Base-by-base conservation (phyloP, 306 rosid genomes). In the Dryas alaskensis region DNA sequence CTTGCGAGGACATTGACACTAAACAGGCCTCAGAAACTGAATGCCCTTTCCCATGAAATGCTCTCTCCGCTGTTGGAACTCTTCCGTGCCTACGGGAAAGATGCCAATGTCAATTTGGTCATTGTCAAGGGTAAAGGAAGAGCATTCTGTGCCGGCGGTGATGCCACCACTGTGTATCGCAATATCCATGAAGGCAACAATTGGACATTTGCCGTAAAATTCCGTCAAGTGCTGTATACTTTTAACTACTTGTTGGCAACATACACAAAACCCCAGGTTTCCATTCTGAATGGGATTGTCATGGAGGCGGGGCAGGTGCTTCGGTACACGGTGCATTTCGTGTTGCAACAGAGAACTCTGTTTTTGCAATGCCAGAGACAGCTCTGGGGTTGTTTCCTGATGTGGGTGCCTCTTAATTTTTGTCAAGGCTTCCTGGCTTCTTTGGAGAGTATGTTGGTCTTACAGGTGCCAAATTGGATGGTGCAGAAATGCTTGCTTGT, bases 341-440 rank as follows among this genome's bases (percentile, higher is more conserved):
- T 40, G 81, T 90, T 40, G 92, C 78, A 60, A 90, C 93, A 4
- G 93, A 90, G 78, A 90, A 88, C 14, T 74, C 92, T 31, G 85
- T 88, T 78, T 88, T 90, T 75, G 92, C 97, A 58, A 88, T 88
- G 97, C 97, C 97, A 48, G 97, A 90, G 84, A 82, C 89, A 68
- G 82, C 84, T 77, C 67, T 88, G 71, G 97, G 97, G 7, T 81
- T 85, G 50, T 90, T 88, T 82, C 93, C 92, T 8, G 93, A 88
- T 73, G 88, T 90, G 16, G 97, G 97, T 59, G 82, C 92, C 46
- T 70, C 97, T 51, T 88, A 87, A 69, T 90, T 81, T 87, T 73
- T 90, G 84, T 87, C 96, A 45, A 88, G 93, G 78, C 84, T 90
- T 45, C 79, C 84, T 39, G 93, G 93, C 67, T 87, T 80, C 79